Base-by-base conservation (phyloP, 257 asterid genomes). In the Salvia miltiorrhiza region DNA sequence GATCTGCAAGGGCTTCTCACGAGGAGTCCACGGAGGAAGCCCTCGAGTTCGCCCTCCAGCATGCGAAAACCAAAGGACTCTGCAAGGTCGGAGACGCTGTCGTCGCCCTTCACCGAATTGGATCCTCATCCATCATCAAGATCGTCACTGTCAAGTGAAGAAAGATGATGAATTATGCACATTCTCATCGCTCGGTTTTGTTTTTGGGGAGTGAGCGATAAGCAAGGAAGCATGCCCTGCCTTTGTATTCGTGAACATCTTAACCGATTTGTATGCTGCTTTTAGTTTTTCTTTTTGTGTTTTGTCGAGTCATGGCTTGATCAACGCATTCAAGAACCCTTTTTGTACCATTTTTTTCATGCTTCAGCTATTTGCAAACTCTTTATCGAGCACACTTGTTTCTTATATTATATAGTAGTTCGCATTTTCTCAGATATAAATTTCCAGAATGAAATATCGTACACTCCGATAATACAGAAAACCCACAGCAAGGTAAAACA, bases 1-100 rank as follows among this genome's bases (percentile, higher is more conserved):
- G 95, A 20, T 90, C 97, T 7, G 88, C 95, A 0, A 77, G 90
- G 85, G 97, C 95, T 44, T 88, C 97, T 17, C 87, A 86, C 20
- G 95, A 88, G 79, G 95, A 90, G 76, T 90, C 97, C 2, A 90
- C 95, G 0, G 95, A 90, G 78, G 97, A 88, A 78, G 95, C 97
- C 5, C 68, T 90, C 73, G 95, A 86, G 20, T 90, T 90, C 20
- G 90, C 97, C 12, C 91, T 90, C 64, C 80, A 88, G 61, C 90
- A 90, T 65, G 97, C 95, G 21, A 88, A 90, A 70, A 73, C 81
- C 0, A 88, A 81, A 77, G 91, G 91, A 3, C 83, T 90, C 8
- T 90, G 97, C 91, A 79, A 88, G 74, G 3, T 28, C 32, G 95
- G 97, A 75, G 97, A 90, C 39, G 84, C 97, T 1, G 83, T 86